phyloP scores from a whole-genome alignment of 1,284 basidiomycete genomes.

The Psilocybe mexicana region DNA sequence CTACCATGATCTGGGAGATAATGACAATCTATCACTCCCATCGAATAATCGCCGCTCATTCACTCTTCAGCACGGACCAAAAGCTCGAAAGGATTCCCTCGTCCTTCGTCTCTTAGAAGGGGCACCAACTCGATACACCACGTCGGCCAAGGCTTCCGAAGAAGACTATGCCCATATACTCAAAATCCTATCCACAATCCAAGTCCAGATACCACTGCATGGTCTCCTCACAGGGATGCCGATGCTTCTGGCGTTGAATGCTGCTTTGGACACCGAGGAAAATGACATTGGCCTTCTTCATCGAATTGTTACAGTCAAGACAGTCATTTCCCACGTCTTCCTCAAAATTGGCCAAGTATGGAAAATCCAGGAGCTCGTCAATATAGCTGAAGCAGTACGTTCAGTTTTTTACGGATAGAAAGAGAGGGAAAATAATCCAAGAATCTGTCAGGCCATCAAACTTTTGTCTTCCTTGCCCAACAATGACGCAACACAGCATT shows the following conservation, averaged over 20 bases:
- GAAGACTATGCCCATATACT: slow-evolving; percentile 80
- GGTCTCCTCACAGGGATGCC: slow-evolving; percentile 80
- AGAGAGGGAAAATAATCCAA: slow-evolving; percentile 1
- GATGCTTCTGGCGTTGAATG: slow-evolving; percentile 81
- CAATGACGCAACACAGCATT: slow-evolving; percentile 31
- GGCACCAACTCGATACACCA: slow-evolving; percentile 43
- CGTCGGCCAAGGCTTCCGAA: slow-evolving; percentile 54
- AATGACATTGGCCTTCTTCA: slow-evolving; percentile 41
- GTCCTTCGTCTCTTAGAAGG: slow-evolving; percentile 52
- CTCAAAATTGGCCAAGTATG: slow-evolving; percentile 70
- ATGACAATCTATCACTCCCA: slow-evolving; percentile 22
- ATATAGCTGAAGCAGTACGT: slow-evolving; percentile 59
- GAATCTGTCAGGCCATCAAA: slow-evolving; percentile 16
- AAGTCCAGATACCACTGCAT: slow-evolving; percentile 70
- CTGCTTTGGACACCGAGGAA: slow-evolving; percentile 45
- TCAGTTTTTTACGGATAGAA: slow-evolving; percentile 7
- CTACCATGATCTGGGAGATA: slow-evolving; percentile 18
- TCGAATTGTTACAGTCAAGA: slow-evolving; percentile 61
- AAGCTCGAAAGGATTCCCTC: slow-evolving; percentile 56
- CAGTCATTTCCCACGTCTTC: slow-evolving; percentile 69
- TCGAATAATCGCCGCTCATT: slow-evolving; percentile 45
- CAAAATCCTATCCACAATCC: slow-evolving; percentile 68
- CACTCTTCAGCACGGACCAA: slow-evolving; percentile 40
- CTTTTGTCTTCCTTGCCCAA: slow-evolving; percentile 16
- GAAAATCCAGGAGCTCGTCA: slow-evolving; percentile 57